These are phyloP conservation scores for Capsicum rhomboideum DNA, from an alignment of 257 asterid species.

Conservation along the genomic window DNA sequence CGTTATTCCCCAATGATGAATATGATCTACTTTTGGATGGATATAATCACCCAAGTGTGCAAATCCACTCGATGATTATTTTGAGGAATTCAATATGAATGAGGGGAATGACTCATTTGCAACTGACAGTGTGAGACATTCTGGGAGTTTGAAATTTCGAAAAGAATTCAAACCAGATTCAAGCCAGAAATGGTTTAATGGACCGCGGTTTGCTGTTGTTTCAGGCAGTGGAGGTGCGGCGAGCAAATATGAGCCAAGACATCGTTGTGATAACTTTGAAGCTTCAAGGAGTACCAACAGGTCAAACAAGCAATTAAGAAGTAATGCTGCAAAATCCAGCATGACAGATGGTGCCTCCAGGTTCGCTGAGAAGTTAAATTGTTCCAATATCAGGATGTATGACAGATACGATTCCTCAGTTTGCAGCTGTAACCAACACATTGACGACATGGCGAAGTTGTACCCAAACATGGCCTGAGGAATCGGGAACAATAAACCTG, in stretches of 20 bases:
- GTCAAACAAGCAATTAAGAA: slow-evolving; percentile 40
- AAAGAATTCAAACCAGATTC: slow-evolving; percentile 48
- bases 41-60: slow-evolving; percentile 33
- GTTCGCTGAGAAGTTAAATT: slow-evolving; percentile 41
- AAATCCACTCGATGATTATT: slow-evolving; percentile 38
- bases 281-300: slow-evolving; percentile 38
- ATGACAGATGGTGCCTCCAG: slow-evolving; percentile 47
- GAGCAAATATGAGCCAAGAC: slow-evolving; percentile 48
- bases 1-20: slow-evolving; percentile 42
- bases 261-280: slow-evolving; percentile 49
- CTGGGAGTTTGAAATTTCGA: slow-evolving; percentile 56
- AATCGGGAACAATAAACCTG: slow-evolving; percentile 38
- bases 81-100: slow-evolving; percentile 36
- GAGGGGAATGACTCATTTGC: slow-evolving; percentile 37
- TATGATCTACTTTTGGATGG: slow-evolving; percentile 44
- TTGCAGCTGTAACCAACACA: slow-evolving; percentile 66
- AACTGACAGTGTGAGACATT: slow-evolving; percentile 36
- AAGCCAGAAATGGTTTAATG: slow-evolving; percentile 48
- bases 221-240: slow-evolving; percentile 38
- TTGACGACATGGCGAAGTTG: slow-evolving; percentile 49
- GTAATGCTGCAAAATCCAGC: slow-evolving; percentile 37
- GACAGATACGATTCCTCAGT: slow-evolving; percentile 46
- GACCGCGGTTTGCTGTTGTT: slow-evolving; percentile 32
- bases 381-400: slow-evolving; percentile 37
- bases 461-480: slow-evolving; percentile 36